Evolutionary conservation across 2,329 filamentous ascomycete genomes (phyloP).

Genomic region (Alternaria triticimaculans): DNA sequence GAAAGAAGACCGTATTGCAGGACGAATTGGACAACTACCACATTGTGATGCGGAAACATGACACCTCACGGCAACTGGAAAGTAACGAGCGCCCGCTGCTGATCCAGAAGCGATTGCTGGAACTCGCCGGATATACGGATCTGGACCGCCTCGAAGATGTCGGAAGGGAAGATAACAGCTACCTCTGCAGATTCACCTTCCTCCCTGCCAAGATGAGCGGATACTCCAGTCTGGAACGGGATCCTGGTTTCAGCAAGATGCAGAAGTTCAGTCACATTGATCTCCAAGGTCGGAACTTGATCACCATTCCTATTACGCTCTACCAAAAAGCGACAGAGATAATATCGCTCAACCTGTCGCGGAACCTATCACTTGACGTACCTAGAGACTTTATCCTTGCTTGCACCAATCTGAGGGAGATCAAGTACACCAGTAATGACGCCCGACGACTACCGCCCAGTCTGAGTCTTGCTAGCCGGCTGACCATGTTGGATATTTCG

Average conservation of each 20-base stretch:
- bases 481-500: slow-evolving; percentile 91
- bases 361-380: slow-evolving; percentile 89
- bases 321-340: slow-evolving; percentile 93
- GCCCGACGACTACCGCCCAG: slow-evolving; percentile 84
- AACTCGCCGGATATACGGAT: slow-evolving; percentile 90
- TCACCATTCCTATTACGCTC: slow-evolving; percentile 92
- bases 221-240: slow-evolving; percentile 72
- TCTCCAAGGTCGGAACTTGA: slow-evolving; percentile 84
- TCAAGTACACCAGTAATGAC: slow-evolving; percentile 96
- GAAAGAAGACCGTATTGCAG: slow-evolving; percentile 91
- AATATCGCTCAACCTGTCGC: slow-evolving; percentile 90
- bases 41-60: slow-evolving; percentile 92
- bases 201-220: slow-evolving; percentile 87
- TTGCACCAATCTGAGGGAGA: slow-evolving; percentile 88
- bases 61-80: slow-evolving; percentile 81
- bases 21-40: slow-evolving; percentile 94
- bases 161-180: slow-evolving; percentile 95
- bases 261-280: slow-evolving; percentile 96
- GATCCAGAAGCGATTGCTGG: slow-evolving; percentile 88
- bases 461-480: slow-evolving; percentile 76
- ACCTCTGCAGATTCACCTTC: slow-evolving; percentile 95
- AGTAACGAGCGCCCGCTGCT: slow-evolving; percentile 81
- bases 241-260: slow-evolving; percentile 80
- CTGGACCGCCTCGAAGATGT: slow-evolving; percentile 90
- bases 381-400: slow-evolving; percentile 96